Base-by-base conservation (phyloP, 352 stramenopile genomes). In the Blastocystis sp. region DNA sequence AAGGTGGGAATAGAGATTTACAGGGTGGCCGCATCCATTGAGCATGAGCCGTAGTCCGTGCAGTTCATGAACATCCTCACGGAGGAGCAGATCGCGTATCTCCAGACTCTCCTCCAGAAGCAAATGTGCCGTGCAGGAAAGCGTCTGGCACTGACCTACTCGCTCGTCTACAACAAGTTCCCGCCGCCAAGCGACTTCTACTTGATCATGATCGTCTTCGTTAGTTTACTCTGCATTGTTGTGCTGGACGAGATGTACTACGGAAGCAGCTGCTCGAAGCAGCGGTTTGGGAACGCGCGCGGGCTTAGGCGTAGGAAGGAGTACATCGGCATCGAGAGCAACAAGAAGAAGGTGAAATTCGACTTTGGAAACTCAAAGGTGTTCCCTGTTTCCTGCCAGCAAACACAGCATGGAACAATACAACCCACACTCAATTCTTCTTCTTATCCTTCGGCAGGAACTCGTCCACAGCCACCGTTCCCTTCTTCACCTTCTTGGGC, bases 311-410 rank as follows among this genome's bases (percentile, higher is more conserved):
- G 62, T 69, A 62, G 71, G 19, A 81, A 60, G 45, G 71, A 81
- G 28, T 81, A 81, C 43, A 21, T 64, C 19, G 71, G 71, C n/a
- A 81, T 81, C 53, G 71, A 81, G 7, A 81, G 48, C 48, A 81
- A 81, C 56, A 81, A 66, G 71, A 81, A 81, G 48, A 81, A 81
- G 48, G 71, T 81, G 48, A 62, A 65, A 40, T 81, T 81, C 52
- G 48, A 81, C 66, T 81, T 81, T 66, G 71, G 71, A 45, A 81
- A 81, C 56, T 81, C 71, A 41, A 81, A 81, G 53, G 52, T 81
- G 43, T 81, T n/a, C 64, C 66, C 9, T 69, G 62, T 62, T n/a
- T n/a, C 59, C 17, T 62, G 59, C 17, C n/a, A 62, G 59, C n/a
- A 14, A 48, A 14, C 14, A 17, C 48, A n/a, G 21, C 48, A 71